Conservation (phyloP, 305 asterid species). For the Ajuga reptans region DNA sequence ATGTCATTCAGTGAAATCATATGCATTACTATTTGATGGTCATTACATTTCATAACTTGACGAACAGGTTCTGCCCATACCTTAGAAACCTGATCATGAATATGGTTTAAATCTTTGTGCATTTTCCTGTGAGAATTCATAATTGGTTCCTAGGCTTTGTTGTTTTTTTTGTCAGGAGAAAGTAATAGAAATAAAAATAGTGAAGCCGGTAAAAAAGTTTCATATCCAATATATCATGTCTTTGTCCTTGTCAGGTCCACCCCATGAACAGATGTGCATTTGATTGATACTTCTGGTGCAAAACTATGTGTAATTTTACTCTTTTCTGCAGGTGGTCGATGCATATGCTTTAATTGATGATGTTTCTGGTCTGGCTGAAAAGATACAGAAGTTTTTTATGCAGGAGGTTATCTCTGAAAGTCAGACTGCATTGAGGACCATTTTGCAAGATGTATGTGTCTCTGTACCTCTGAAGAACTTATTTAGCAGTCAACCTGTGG, state of each 20-base stretch:
- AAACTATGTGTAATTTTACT: conserved; percentile 11
- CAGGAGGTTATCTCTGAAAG: conserved; percentile 97
- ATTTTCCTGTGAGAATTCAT: too few species aligned
- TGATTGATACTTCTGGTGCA: conserved; percentile 20
- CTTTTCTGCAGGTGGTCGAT: conserved; percentile 69
- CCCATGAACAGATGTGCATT: conserved; percentile 3
- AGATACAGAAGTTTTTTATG: conserved; percentile 94
- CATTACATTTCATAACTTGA: background rate
- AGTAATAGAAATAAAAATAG: too few species aligned
- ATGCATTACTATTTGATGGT: background rate
- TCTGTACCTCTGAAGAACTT: conserved; percentile 14
- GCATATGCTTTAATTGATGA: conserved; percentile 97
- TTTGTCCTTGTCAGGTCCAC: conserved; percentile 17
- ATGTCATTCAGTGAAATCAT: background rate
- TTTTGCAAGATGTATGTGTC: conserved; percentile 63
- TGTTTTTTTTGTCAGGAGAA: too few species aligned
- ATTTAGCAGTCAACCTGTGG: conserved; percentile 3
- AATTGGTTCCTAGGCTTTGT: too few species aligned
- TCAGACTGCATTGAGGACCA: conserved; percentile 71
- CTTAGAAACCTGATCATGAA: background rate
- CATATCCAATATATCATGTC: conserved; percentile 1
- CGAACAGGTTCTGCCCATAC: background rate
- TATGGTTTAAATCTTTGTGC: too few species aligned
- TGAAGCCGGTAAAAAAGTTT: conserved; percentile 6
- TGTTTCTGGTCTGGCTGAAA: conserved; percentile 95